Evolutionary conservation across 441 rosid genomes (phyloP).

Genomic region (Pelargonium australe): DNA sequence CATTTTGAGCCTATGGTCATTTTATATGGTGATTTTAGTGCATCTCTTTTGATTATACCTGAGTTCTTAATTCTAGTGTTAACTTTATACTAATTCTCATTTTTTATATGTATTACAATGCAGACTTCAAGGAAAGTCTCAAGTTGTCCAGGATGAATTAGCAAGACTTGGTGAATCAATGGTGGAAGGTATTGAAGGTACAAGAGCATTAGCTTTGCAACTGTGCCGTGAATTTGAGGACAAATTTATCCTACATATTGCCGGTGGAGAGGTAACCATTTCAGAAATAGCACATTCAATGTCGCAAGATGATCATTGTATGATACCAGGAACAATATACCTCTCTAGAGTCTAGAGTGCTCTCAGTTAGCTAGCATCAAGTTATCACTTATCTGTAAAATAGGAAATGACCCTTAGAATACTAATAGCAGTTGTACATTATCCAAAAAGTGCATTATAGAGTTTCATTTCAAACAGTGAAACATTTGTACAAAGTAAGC

Average conservation of each 20-base stretch:
- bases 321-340: background rate
- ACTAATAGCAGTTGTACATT: background rate
- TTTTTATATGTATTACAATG: constrained; percentile 12
- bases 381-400: background rate
- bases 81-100: background rate
- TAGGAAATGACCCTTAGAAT: background rate
- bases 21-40: background rate
- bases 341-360: background rate
- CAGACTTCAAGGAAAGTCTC: constrained; percentile 91
- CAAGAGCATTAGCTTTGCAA: constrained; percentile 90
- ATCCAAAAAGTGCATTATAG: background rate
- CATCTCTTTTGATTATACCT: background rate
- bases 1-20: background rate
- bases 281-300: constrained; percentile 4
- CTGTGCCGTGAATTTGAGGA: constrained; percentile 98
- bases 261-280: constrained; percentile 80
- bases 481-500: background rate
- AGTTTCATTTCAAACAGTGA: constrained; percentile 3
- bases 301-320: background rate
- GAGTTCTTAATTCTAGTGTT: background rate
- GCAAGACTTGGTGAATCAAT: constrained; percentile 77
- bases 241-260: constrained; percentile 78
- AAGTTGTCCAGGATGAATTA: constrained; percentile 75
- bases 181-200: constrained; percentile 81
- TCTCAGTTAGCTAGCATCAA: background rate